phyloP scores from a whole-genome alignment of 73 alveolate genomes.

The Tetrahymena elliotti region DNA sequence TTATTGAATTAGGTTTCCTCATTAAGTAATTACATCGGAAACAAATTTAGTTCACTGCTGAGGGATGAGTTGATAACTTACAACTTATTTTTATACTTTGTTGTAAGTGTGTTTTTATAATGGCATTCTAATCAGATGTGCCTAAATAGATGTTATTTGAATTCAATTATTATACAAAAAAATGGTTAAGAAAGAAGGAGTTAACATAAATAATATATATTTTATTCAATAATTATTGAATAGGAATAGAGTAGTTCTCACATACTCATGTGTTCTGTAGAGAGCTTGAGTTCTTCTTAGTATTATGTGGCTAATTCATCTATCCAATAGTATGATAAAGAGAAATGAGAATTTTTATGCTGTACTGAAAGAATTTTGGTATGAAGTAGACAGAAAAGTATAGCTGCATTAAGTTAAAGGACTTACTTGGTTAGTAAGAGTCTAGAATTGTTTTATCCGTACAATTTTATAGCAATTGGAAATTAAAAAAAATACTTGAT shows the following conservation, averaged over 20 bases:
- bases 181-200: too few species aligned
- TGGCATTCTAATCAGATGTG: too few species aligned
- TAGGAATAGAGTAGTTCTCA: neutral
- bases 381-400: neutral
- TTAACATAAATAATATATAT: too few species aligned
- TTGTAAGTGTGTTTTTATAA: neutral
- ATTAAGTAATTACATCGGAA: neutral
- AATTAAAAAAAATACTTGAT: neutral
- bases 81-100: neutral
- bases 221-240: too few species aligned
- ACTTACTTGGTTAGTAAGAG: neutral
- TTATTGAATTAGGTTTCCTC: neutral
- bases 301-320: neutral
- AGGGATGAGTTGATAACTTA: neutral
- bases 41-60: neutral
- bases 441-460: neutral
- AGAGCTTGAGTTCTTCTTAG: neutral
- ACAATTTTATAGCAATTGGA: neutral
- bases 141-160: too few species aligned
- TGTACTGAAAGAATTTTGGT: neutral
- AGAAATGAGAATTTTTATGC: neutral
- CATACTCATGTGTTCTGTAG: neutral
- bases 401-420: neutral
- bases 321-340: neutral
- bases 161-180: too few species aligned